phyloP scores from a whole-genome alignment of 2,329 filamentous ascomycete genomes.

The Simplicillium sp. region DNA sequence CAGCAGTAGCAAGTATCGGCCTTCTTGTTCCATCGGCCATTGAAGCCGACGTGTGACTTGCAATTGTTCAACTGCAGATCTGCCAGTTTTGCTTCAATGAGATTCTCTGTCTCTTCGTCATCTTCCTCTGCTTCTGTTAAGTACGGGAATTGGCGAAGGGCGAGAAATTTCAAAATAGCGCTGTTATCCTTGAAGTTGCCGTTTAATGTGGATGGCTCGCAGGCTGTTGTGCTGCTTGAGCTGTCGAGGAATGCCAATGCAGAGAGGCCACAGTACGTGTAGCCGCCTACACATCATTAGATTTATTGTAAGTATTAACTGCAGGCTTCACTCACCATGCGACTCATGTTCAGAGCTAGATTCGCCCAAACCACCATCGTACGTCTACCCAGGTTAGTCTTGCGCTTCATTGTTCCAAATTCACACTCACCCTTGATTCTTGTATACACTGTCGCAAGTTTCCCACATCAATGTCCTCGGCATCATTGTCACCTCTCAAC shows the following conservation, averaged over 20 bases:
- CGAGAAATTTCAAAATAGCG: conserved; percentile 44
- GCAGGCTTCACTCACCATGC: conserved; percentile 49
- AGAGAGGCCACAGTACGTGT: conserved; percentile 80
- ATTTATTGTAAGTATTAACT: background rate
- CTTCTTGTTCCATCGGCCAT: conserved; percentile 82
- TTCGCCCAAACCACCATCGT: conserved; percentile 78
- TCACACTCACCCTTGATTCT: conserved; percentile 26
- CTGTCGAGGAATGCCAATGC: conserved; percentile 68
- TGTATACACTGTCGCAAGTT: too few species aligned
- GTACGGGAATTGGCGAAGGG: conserved; percentile 55
- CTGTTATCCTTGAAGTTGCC: conserved; percentile 22
- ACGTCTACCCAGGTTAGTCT: conserved; percentile 54
- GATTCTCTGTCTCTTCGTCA: conserved; percentile 32
- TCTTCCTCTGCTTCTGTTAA: conserved; percentile 33
- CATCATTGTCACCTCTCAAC: conserved; percentile 50
- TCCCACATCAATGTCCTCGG: conserved; percentile 42
- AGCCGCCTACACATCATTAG: conserved; percentile 53
- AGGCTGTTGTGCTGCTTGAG: conserved; percentile 24
- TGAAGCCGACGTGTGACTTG: conserved; percentile 61
- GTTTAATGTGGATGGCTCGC: conserved; percentile 11
- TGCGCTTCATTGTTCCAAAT: conserved; percentile 55
- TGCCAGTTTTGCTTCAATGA: conserved; percentile 23
- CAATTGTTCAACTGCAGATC: conserved; percentile 20
- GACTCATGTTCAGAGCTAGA: conserved; percentile 64
- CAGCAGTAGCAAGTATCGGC: conserved; percentile 95